phyloP scores from a whole-genome alignment of 192 early-diverging fungal genomes.

The Coemansia umbellata region DNA sequence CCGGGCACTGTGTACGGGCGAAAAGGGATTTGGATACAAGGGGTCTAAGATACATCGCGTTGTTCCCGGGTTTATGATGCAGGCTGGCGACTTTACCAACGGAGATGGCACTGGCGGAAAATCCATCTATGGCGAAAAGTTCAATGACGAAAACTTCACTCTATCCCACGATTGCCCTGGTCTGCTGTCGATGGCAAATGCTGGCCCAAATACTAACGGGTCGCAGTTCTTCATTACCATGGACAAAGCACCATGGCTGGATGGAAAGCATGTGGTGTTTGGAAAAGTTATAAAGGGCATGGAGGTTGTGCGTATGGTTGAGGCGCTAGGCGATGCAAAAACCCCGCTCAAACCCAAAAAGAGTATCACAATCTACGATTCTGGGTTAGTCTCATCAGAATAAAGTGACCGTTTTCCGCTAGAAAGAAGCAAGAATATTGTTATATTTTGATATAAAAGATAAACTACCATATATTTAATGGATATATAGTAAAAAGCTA shows the following conservation, averaged over 20 bases:
- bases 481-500: neutral
- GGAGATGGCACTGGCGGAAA: slow-evolving; percentile 79
- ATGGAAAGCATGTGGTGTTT: slow-evolving; percentile 79
- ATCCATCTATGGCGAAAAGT: slow-evolving; percentile 74
- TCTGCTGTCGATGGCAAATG: slow-evolving; percentile 78
- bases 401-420: too few species aligned
- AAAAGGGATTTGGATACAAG: slow-evolving; percentile 56
- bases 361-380: slow-evolving; percentile 22
- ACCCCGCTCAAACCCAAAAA: slow-evolving; percentile 26
- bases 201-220: slow-evolving; percentile 73
- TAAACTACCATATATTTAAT: too few species aligned
- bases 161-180: slow-evolving; percentile 68
- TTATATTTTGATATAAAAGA: too few species aligned
- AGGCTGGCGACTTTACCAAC: slow-evolving; percentile 81
- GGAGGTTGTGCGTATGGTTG: slow-evolving; percentile 77
- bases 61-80: slow-evolving; percentile 85
- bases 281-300: slow-evolving; percentile 75
- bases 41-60: slow-evolving; percentile 80
- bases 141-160: slow-evolving; percentile 74
- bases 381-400: slow-evolving; percentile 14
- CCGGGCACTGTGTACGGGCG: slow-evolving; percentile 37
- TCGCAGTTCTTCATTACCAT: slow-evolving; percentile 84
- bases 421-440: too few species aligned
- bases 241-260: slow-evolving; percentile 71
- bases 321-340: slow-evolving; percentile 48